Evolutionary conservation across 2,329 filamentous ascomycete genomes (phyloP).

Genomic region (Colletotrichum agaves): DNA sequence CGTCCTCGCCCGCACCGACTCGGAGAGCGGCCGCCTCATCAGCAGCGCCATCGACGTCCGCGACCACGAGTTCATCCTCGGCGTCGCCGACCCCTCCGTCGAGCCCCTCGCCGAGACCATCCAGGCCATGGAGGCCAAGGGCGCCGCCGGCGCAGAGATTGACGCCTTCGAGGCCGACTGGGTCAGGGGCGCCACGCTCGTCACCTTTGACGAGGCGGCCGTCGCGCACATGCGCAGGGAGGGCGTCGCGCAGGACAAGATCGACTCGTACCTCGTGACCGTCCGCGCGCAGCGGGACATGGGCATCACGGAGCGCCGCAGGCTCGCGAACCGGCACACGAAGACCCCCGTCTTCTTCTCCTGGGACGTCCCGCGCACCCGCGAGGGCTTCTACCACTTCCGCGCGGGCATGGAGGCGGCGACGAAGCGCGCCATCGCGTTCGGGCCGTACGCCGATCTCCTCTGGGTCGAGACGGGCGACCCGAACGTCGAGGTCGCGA

Average conservation of each 20-base stretch:
- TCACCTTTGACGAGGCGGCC: slow-evolving; percentile 93
- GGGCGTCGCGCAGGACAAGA: slow-evolving; percentile 70
- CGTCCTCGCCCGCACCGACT: slow-evolving; percentile 94
- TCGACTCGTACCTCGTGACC: slow-evolving; percentile 73
- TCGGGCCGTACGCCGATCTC: slow-evolving; percentile 91
- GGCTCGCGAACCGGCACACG: slow-evolving; percentile 74
- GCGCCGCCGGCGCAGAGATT: slow-evolving; percentile 82
- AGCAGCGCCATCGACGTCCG: slow-evolving; percentile 92
- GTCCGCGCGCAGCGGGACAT: slow-evolving; percentile 75
- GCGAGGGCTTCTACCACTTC: slow-evolving; percentile 95
- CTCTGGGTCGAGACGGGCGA: slow-evolving; percentile 97
- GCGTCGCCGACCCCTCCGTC: slow-evolving; percentile 77
- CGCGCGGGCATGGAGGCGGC: slow-evolving; percentile 84
- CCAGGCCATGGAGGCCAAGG: slow-evolving; percentile 86
- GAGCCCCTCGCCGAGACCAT: slow-evolving; percentile 89
- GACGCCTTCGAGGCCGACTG: slow-evolving; percentile 87
- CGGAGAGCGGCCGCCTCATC: slow-evolving; percentile 90
- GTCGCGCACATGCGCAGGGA: slow-evolving; percentile 77
- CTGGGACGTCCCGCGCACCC: slow-evolving; percentile 91
- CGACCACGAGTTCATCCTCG: slow-evolving; percentile 97
- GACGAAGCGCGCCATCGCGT: slow-evolving; percentile 92
- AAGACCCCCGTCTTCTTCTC: slow-evolving; percentile 80
- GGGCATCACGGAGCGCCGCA: slow-evolving; percentile 81
- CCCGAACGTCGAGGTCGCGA: slow-evolving; percentile 82
- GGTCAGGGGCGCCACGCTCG: slow-evolving; percentile 85